Evolutionary conservation across 495 filamentous ascomycete species (phyloP), one percentile per base, ranked within the genome.

Genomic region (Aspergillus heteromorphus): DNA sequence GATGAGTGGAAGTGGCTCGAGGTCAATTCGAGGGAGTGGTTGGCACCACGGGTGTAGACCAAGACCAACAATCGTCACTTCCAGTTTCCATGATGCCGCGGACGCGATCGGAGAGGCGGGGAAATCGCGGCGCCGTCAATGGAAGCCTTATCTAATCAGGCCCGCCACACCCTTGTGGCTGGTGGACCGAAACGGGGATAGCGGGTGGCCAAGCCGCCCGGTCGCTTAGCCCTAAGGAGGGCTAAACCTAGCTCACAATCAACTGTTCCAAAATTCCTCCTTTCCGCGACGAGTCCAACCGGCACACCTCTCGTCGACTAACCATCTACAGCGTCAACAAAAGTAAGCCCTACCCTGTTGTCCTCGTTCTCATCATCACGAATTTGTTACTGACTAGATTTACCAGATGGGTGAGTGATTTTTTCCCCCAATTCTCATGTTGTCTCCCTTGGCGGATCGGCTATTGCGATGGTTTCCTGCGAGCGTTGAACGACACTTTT

Each of bases 301-400:
- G 63, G 64, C 61, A 60, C 56, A 68, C 64, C 63, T 63, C 64
- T 66, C 64, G 72, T 70, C 71, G 77, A 70, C 73, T 67, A 70
- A 74, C 71, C 71, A 79, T n/a, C 75, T 69, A 74, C 72, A 75
- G 72, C 77, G 72, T 75, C 76, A 73, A 75, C 71, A 72, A 82
- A 70, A 80, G 79, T 82, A 59, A 73, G 79, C 53, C 56, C 42
- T 48, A 21, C 48, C 42, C 25, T 42, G 40, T 27, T 49, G 8
- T 11, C 19, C 16, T 40, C 31, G 48, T 18, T 50, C 45, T 48
- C 54, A 51, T 45, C 31, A 49, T 29, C 47, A 13, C 10, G 50
- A 59, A 52, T 50, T 56, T 40, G 40, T 60, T 70, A 66, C 69
- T 75, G 64, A 71, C 70, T 61, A 61, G 48, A 54, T 57, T 54